Evolutionary conservation across 768 basidiomycete genomes (phyloP).

Genomic region (Boletus rex-veris): DNA sequence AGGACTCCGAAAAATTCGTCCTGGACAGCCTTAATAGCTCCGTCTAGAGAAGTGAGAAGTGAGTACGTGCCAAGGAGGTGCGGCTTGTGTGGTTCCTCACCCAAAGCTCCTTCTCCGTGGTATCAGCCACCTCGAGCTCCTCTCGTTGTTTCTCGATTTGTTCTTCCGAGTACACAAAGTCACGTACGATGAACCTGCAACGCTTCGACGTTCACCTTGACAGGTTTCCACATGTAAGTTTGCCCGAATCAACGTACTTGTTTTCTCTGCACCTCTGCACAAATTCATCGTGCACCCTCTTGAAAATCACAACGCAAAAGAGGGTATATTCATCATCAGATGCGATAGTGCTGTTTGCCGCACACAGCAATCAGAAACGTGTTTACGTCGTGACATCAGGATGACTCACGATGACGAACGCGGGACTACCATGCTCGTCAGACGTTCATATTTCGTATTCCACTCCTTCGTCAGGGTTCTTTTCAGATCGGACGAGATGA

Average conservation of each 20-base stretch:
- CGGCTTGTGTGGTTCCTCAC: conserved; percentile 41
- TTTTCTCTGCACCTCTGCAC: conserved; percentile 91
- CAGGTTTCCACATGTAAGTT: not conserved
- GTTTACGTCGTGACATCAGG: conserved; percentile 11
- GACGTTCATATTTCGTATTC: conserved; percentile 83
- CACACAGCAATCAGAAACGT: conserved; percentile 19
- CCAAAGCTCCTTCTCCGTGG: conserved; percentile 96
- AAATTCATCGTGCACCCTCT: conserved; percentile 88
- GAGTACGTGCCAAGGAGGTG: not conserved
- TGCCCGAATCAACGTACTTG: conserved; percentile 54
- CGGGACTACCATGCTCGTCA: conserved; percentile 89
- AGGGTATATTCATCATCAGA: conserved; percentile 89
- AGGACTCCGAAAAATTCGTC: conserved; percentile 96
- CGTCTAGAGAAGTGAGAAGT: conserved; percentile 48
- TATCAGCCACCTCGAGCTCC: conserved; percentile 74
- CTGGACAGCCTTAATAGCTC: conserved; percentile 87
- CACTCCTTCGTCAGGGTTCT: conserved; percentile 85
- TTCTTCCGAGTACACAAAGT: conserved; percentile 86
- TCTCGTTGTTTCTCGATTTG: conserved; percentile 75
- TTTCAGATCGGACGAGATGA: conserved; percentile 18
- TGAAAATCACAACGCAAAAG: conserved; percentile 85
- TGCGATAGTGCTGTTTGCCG: conserved; percentile 55
- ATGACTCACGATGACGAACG: conserved; percentile 75
- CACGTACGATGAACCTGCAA: conserved; percentile 85
- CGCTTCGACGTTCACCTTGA: conserved; percentile 8